phyloP scores from a whole-genome alignment of 2,329 filamentous ascomycete species.

The Diaporthe eres region DNA sequence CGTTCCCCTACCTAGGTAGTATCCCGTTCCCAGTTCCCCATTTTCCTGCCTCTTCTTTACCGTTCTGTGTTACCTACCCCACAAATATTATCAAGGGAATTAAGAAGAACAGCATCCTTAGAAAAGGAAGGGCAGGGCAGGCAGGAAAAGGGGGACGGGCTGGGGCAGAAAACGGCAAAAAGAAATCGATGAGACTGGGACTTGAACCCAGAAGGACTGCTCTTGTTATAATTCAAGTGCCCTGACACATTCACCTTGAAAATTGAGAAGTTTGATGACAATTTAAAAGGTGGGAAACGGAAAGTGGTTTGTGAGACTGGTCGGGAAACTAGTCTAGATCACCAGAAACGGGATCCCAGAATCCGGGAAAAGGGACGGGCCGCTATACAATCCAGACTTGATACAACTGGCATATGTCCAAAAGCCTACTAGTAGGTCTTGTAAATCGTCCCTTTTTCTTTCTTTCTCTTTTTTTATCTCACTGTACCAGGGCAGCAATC shows the following conservation, averaged over 20 bases:
- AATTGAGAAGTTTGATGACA: neutral
- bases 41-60: too few relatives aligned
- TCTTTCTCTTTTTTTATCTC: neutral
- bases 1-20: too few relatives aligned
- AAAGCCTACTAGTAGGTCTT: neutral
- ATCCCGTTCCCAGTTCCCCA: too few relatives aligned
- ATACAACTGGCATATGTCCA: neutral
- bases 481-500: neutral
- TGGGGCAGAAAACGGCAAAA: neutral
- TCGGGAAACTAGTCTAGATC: neutral
- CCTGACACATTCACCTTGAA: neutral
- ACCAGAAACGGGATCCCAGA: neutral
- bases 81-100: too few relatives aligned
- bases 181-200: conserved; percentile 35
- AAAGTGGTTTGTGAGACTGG: neutral
- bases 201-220: conserved; percentile 39
- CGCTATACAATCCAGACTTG: neutral
- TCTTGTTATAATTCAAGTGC: neutral
- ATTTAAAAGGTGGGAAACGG: neutral
- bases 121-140: too few relatives aligned
- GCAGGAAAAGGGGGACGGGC: too few relatives aligned
- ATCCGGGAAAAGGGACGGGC: neutral
- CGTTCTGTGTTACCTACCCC: too few relatives aligned
- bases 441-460: neutral
- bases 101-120: too few relatives aligned